Base-by-base conservation (phyloP, 2,329 filamentous ascomycete species). In the Aspergillus awamori region DNA sequence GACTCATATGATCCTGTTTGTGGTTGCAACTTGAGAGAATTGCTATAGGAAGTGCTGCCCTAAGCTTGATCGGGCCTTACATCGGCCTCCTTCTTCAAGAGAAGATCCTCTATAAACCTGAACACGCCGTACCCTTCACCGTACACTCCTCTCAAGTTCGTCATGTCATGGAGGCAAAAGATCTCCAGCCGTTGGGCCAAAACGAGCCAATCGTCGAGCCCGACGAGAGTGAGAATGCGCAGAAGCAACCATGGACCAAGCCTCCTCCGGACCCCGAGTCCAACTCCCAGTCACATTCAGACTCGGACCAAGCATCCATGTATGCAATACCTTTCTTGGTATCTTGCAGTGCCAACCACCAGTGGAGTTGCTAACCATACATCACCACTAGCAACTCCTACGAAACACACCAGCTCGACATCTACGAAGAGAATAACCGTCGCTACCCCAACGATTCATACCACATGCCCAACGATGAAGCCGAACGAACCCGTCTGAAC, bases 401-500 rank as follows among this genome's bases (percentile, higher is more conserved):
- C 60, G 69, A 71, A 28, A 69, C 72, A 45, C 63, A 71, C 52
- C 66, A 67, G 63, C 78, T 89, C 33, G 82, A 86, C 69, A 84
- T 84, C 64, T 78, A 85, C 58, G 77, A 83, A 62, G 86, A 89
- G 63, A 84, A 89, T 74, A 85, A 82, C 47, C 84, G 87, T 22
- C 82, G 76, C 26, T 84, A 88, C 65, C 88, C 87, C 70, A 87
- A 87, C 68, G 79, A 83, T 36, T 80, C 81, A 36, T 89, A 89
- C 69, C 86, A 81, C 71, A 87, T 89, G 82, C 87, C 87, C 13
- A 89, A 88, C 71, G 87, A 89, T 67, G 84, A 88, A 49, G 76
- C 81, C 49, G 87, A 90, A 69, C 86, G 89, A 72, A 85, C 86
- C 49, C 84, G 87, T 45, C 73, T 88, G 54, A 83, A 84, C 60